Evolutionary conservation across 805 yeast species (phyloP).

Genomic region (Metschnikowia amazonensis): DNA sequence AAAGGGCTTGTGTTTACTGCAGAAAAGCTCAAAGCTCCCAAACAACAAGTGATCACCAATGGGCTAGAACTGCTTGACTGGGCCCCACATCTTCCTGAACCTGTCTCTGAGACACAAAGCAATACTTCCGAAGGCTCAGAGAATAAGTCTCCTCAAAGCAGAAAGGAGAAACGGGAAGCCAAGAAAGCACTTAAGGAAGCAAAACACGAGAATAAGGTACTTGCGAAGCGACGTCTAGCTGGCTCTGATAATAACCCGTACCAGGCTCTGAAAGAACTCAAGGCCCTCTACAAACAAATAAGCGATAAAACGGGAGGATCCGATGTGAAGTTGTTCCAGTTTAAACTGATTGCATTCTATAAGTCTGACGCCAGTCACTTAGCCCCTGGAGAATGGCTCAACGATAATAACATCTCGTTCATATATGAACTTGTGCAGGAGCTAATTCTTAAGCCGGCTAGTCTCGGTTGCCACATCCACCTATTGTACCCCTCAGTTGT

Average conservation of each 20-base stretch:
- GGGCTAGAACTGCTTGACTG: conserved; percentile 17
- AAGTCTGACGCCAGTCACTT: conserved; percentile 56
- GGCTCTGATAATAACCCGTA: conserved; percentile 6
- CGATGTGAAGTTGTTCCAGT: conserved; percentile 40
- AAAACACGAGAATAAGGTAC: neutral
- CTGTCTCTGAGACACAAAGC: neutral
- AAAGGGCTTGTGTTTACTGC: conserved; percentile 19
- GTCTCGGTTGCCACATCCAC: conserved; percentile 25
- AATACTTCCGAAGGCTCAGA: neutral
- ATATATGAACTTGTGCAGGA: conserved; percentile 48
- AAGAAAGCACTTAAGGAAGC: conserved; percentile 2
- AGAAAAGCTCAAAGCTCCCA: neutral
- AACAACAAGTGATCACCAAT: conserved; percentile 1
- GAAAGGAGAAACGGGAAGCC: conserved; percentile 10
- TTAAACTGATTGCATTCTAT: conserved; percentile 55
- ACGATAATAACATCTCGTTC: conserved; percentile 64
- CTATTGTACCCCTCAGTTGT: conserved; percentile 58
- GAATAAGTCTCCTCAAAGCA: conserved; percentile 5
- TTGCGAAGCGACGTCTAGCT: neutral
- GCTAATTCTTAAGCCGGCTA: conserved; percentile 18
- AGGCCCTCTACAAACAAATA: conserved; percentile 7
- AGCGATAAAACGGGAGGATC: conserved; percentile 9
- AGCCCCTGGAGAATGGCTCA: conserved; percentile 67
- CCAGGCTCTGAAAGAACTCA: conserved; percentile 8
- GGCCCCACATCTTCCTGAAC: conserved; percentile 7